Evolutionary conservation across 192 early-diverging fungal species (phyloP), one percentile per base, ranked within the genome.

Genomic region (Coemansia furcata): DNA sequence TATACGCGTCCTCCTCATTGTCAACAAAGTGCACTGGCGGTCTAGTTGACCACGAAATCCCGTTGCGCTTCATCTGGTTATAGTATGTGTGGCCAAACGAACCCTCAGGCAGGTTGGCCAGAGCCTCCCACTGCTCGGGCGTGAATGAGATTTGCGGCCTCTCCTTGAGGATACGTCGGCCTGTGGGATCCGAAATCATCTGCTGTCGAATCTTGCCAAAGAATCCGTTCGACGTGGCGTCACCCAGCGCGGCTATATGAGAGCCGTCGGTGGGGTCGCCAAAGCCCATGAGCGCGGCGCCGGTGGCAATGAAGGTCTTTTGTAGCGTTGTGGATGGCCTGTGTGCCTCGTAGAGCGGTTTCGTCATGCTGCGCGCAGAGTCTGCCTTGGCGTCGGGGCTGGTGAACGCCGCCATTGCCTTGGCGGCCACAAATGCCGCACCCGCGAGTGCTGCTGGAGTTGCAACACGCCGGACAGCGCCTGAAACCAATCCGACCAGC

Each of bases 61-160:
- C 84, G 65, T 97, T 87, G 35, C 72, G 71, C 62, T 93, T 89
- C 76, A 97, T 79, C 84, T 93, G 96, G 4, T 82, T 74, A 42
- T 89, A 84, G 73, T 99, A 99, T n/a, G 89, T 85, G 36, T 85
- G 82, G 32, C 95, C 97, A 84, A 99, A 95, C 3, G 94, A 91
- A 6, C 88, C 84, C 43, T 85, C 80, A 6, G 90, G 88, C 35
- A 93, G 78, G 14, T 26, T 19, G 19, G 62, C 69, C 39, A 99
- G 84, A 3, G 69, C 67, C 57, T 87, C 84, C 60, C 94, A 80
- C 61, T 95, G 83, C 65, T 93, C 84, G 0, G 87, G 86, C 15
- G 75, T 76, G 5, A 90, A 89, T 49, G 85, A 88, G 35, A 99
- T 89, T 19, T 84, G 66, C 3, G 97, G 97, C 43, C 93, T 76